These are phyloP conservation scores for Parietaria judaica DNA, from an alignment of 306 rosid species.

Conservation along the genomic window DNA sequence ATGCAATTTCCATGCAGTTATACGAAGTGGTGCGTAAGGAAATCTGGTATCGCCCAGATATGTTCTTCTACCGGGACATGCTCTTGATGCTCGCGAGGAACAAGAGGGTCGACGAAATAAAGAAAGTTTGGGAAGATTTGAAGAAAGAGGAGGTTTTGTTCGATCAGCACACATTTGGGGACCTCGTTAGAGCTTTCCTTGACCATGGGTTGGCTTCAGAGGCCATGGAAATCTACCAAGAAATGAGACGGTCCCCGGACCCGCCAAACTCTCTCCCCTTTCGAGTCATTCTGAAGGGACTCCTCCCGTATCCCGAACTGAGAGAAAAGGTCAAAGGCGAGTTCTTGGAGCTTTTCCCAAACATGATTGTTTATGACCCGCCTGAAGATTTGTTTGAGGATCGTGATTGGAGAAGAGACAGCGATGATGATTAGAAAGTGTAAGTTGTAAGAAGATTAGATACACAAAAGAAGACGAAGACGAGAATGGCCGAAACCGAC, in stretches of 20 bases:
- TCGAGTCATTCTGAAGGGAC: constrained; percentile 83
- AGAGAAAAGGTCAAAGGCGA: constrained; percentile 75
- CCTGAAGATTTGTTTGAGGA: constrained; percentile 91
- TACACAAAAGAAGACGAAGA: background rate
- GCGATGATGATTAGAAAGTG: constrained; percentile 21
- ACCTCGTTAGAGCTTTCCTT: constrained; percentile 55
- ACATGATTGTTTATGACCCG: constrained; percentile 81
- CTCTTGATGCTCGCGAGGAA: constrained; percentile 88
- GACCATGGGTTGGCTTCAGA: constrained; percentile 60
- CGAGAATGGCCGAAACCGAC: too few relatives aligned
- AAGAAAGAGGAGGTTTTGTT: constrained; percentile 61
- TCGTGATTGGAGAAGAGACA: constrained; percentile 26
- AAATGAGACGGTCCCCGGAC: constrained; percentile 81
- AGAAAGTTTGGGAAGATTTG: constrained; percentile 76
- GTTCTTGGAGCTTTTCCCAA: constrained; percentile 75
- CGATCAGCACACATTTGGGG: constrained; percentile 97
- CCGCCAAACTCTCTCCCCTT: constrained; percentile 77
- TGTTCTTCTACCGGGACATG: constrained; percentile 92
- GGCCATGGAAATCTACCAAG: constrained; percentile 71
- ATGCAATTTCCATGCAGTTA: constrained; percentile 29
- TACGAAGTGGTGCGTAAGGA: constrained; percentile 80
- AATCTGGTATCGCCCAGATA: constrained; percentile 95
- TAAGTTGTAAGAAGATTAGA: background rate
- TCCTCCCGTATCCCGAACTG: constrained; percentile 70
- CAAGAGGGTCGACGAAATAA: constrained; percentile 57